These are phyloP conservation scores for Monosporozyma servazzii DNA, from an alignment of 805 yeast species.

Conservation along the genomic window DNA sequence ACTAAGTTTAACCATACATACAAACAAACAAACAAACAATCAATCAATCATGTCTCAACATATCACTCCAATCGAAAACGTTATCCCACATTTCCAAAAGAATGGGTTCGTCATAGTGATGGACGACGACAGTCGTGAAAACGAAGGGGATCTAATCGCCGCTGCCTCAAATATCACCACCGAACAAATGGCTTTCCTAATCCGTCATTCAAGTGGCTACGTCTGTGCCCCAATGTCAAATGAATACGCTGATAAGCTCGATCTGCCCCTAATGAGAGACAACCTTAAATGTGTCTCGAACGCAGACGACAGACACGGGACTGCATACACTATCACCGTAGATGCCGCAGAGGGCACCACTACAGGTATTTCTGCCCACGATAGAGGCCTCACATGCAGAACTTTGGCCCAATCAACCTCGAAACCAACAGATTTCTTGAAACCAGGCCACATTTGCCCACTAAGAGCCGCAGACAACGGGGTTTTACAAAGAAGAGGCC, in stretches of 20 bases:
- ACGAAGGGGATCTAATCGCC: constrained; percentile 92
- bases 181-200: constrained; percentile 88
- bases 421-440: constrained; percentile 57
- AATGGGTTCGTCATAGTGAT: constrained; percentile 76
- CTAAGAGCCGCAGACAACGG: constrained; percentile 85
- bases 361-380: constrained; percentile 94
- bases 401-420: constrained; percentile 50
- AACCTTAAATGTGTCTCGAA: constrained; percentile 23
- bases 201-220: constrained; percentile 80
- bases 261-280: constrained; percentile 62
- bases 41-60: neutral
- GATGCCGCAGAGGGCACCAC: constrained; percentile 85
- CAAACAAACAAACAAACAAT: neutral
- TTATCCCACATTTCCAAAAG: constrained; percentile 24
- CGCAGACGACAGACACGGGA: constrained; percentile 78
- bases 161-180: constrained; percentile 80
- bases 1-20: neutral
- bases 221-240: constrained; percentile 84
- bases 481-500: constrained; percentile 76
- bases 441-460: constrained; percentile 94
- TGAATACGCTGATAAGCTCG: constrained; percentile 68
- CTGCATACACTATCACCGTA: constrained; percentile 91
- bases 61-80: constrained; percentile 25
- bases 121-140: constrained; percentile 94
- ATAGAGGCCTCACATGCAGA: constrained; percentile 75